Conservation (phyloP, 2,329 filamentous ascomycete genomes). For the Acarospora socialis region DNA sequence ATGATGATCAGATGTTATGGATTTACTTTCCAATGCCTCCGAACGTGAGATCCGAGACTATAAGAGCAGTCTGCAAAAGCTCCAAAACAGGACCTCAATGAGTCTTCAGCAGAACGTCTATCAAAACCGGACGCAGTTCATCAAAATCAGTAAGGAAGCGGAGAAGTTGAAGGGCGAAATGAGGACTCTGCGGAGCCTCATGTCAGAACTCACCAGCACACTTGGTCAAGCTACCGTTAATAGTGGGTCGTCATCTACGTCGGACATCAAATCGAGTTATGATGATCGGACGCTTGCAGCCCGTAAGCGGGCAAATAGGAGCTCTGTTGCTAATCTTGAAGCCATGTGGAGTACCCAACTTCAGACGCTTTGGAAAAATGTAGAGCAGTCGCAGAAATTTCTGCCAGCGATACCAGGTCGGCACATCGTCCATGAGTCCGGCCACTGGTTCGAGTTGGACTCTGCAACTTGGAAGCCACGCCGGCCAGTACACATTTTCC, state of each 20-base stretch:
- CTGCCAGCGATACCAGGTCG: conserved; percentile 80
- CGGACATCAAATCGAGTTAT: too few relatives aligned
- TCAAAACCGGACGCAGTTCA: conserved; percentile 94
- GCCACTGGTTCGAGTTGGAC: conserved; percentile 89
- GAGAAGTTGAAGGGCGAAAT: conserved; percentile 96
- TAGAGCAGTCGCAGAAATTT: conserved; percentile 97
- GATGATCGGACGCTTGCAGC: conserved; percentile 10
- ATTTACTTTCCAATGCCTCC: conserved; percentile 66
- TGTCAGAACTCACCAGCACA: conserved; percentile 80
- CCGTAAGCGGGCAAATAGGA: conserved; percentile 56
- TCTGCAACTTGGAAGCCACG: conserved; percentile 93
- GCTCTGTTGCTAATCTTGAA: conserved; percentile 65
- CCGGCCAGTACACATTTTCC: conserved; percentile 75
- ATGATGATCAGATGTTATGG: conserved; percentile 31
- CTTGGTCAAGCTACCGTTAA: conserved; percentile 30
- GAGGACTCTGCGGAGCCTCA: conserved; percentile 75
- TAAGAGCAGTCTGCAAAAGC: conserved; percentile 57
- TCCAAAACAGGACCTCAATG: conserved; percentile 62
- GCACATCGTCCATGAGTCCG: conserved; percentile 85
- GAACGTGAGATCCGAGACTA: conserved; percentile 78
- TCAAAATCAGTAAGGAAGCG: conserved; percentile 97
- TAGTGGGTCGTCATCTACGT: conserved; percentile 32
- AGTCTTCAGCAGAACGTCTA: conserved; percentile 93
- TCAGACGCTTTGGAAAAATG: conserved; percentile 81
- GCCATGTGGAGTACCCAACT: conserved; percentile 54